A percentile compares a stretch with the other conserved stretches of the same genome.
phyloP scores from a whole-genome alignment of 179 eudicot species.

The Monotropa hypopitys region DNA sequence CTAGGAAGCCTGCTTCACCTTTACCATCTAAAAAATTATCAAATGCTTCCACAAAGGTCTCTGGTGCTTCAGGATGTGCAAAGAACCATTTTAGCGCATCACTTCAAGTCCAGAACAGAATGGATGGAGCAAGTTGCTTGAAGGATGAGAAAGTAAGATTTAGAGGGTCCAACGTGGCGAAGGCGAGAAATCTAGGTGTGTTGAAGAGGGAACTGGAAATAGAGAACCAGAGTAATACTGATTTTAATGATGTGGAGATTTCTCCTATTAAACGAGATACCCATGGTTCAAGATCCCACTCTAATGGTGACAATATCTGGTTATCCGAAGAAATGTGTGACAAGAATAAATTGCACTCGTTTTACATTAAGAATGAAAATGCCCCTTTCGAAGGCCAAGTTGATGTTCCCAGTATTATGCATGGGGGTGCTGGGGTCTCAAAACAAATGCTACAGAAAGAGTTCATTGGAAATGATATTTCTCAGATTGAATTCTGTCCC shows the following conservation, averaged over 20 bases:
- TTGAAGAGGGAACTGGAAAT: neutral
- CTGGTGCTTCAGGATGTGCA: constrained; percentile 1
- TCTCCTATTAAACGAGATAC: neutral
- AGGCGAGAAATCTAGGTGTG: neutral
- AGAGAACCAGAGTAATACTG: neutral
- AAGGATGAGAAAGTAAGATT: neutral
- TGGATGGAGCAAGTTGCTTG: constrained; percentile 1
- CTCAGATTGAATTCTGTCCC: constrained; percentile 3
- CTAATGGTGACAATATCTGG: neutral
- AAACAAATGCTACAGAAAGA: constrained; percentile 8
- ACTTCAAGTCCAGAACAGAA: neutral
- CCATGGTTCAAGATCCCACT: neutral
- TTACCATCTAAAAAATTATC: neutral
- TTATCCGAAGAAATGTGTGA: neutral
- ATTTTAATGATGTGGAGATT: neutral
- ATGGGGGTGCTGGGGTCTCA: neutral
- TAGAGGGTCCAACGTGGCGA: neutral
- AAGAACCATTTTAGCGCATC: neutral
- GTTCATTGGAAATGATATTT: neutral
- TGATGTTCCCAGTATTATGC: neutral
- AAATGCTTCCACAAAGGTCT: constrained; percentile 9
- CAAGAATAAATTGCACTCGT: neutral
- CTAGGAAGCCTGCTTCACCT: constrained; percentile 11
- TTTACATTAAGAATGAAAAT: constrained; percentile 3
- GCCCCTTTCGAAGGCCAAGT: constrained; percentile 1